phyloP scores from a whole-genome alignment of 345 rosid species.

The Cardamine occulta region DNA sequence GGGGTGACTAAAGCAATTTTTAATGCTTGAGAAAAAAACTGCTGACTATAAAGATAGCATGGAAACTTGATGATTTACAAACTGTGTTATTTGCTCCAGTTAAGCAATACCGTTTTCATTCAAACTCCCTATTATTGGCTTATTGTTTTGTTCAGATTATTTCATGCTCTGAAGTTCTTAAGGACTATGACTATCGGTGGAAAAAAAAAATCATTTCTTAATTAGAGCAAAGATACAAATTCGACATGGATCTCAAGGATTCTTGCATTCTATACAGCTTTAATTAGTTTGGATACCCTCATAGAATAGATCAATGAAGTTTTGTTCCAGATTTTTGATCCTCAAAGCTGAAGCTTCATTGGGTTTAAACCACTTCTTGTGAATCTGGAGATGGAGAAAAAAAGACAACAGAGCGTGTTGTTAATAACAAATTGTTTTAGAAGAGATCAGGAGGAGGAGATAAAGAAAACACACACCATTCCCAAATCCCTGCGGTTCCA shows the following conservation, averaged over 20 bases:
- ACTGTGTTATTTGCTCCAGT: not conserved
- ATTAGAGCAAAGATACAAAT: slow-evolving; percentile 1
- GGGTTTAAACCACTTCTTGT: slow-evolving; percentile 85
- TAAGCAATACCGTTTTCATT: not conserved
- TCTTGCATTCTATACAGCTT: slow-evolving; percentile 8
- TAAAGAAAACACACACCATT: slow-evolving; percentile 55
- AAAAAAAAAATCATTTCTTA: not conserved
- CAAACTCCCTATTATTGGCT: not conserved
- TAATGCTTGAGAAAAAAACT: slow-evolving; percentile 17
- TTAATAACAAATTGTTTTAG: slow-evolving; percentile 3
- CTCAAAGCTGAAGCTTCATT: slow-evolving; percentile 83
- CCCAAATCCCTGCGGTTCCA: slow-evolving; percentile 68
- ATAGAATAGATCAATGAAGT: slow-evolving; percentile 58
- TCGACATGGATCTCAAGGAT: not conserved
- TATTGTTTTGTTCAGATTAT: not conserved
- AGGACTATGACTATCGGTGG: not conserved
- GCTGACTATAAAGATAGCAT: slow-evolving; percentile 1
- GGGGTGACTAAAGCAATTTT: slow-evolving; percentile 22
- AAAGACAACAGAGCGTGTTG: slow-evolving; percentile 11
- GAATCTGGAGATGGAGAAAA: slow-evolving; percentile 58
- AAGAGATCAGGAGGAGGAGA: not conserved
- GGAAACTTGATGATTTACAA: not conserved
- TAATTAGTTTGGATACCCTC: slow-evolving; percentile 34
- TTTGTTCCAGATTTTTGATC: slow-evolving; percentile 55
- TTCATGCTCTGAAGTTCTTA: not conserved